Evolutionary conservation across 2,329 filamentous ascomycete genomes (phyloP).

Genomic region (Phaeosphaeria sp.): DNA sequence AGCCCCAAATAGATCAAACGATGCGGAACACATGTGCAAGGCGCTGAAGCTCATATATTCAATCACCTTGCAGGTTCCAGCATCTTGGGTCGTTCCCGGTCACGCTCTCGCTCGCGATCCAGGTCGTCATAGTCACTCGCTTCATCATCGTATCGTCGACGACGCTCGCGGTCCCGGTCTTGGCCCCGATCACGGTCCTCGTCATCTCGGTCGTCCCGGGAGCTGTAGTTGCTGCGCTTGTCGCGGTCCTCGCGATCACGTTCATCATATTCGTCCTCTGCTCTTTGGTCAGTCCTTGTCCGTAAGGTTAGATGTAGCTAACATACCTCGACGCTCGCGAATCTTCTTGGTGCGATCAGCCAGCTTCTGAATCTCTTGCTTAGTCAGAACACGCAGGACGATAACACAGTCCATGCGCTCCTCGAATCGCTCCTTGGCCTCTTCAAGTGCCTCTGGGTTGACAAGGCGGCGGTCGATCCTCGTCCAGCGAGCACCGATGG

Average conservation of each 20-base stretch:
- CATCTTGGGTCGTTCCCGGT: conserved; percentile 31
- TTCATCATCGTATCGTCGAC: conserved; percentile 37
- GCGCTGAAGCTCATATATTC: conserved; percentile 3
- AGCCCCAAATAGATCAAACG: neutral
- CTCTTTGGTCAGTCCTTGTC: conserved; percentile 14
- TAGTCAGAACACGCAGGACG: conserved; percentile 83
- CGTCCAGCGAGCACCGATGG: conserved; percentile 83
- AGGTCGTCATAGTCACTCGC: conserved; percentile 35
- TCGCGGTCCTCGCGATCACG: conserved; percentile 37
- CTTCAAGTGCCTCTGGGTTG: conserved; percentile 84
- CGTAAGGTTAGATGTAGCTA: neutral
- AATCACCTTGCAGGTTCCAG: conserved; percentile 42
- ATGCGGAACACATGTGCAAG: neutral
- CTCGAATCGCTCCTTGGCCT: conserved; percentile 90
- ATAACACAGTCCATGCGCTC: conserved; percentile 94
- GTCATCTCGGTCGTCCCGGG: conserved; percentile 40
- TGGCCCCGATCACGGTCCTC: conserved; percentile 32
- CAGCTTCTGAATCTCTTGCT: conserved; percentile 89
- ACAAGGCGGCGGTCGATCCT: conserved; percentile 89
- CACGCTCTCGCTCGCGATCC: conserved; percentile 19
- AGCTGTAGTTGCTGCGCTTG: conserved; percentile 32
- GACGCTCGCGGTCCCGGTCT: conserved; percentile 24
- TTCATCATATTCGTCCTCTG: conserved; percentile 44
- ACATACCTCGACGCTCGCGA: conserved; percentile 58
- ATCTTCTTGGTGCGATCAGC: conserved; percentile 82